phyloP scores from a whole-genome alignment of 1,284 basidiomycete species.

The Ganoderma meredithae region DNA sequence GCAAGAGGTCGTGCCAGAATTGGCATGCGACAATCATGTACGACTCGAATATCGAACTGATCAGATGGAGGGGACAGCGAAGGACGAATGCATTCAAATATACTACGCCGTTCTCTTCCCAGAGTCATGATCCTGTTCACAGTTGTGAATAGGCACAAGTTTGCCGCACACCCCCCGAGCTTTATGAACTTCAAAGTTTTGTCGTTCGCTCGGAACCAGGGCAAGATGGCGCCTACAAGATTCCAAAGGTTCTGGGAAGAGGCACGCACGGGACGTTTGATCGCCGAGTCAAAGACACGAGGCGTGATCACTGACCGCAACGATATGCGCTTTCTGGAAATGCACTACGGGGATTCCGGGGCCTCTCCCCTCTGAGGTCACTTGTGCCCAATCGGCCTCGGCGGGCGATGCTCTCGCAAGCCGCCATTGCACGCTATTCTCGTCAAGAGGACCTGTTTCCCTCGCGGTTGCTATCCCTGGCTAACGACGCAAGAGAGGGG shows the following conservation, averaged over 20 bases:
- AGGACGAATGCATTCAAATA: neutral
- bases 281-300: constrained; percentile 30
- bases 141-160: constrained; percentile 1
- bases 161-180: constrained; percentile 2
- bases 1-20: neutral
- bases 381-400: constrained; percentile 22
- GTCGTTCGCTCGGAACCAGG: constrained; percentile 3
- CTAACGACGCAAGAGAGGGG: neutral
- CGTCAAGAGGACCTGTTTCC: constrained; percentile 8
- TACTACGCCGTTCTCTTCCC: neutral
- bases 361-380: constrained; percentile 7
- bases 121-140: neutral
- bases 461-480: constrained; percentile 12
- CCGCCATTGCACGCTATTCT: constrained; percentile 7
- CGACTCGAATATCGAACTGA: neutral
- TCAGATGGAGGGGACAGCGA: constrained; percentile 8
- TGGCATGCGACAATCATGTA: neutral
- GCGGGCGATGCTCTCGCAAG: constrained; percentile 23
- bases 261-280: constrained; percentile 28
- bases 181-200: constrained; percentile 12
- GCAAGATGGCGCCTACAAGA: constrained; percentile 5
- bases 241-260: constrained; percentile 22
- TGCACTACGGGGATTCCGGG: constrained; percentile 14
- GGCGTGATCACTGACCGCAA: constrained; percentile 17
- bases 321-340: constrained; percentile 16